These are phyloP conservation scores for Arabidopsis lyrata DNA, from an alignment of 441 rosid species.

Conservation along the genomic window DNA sequence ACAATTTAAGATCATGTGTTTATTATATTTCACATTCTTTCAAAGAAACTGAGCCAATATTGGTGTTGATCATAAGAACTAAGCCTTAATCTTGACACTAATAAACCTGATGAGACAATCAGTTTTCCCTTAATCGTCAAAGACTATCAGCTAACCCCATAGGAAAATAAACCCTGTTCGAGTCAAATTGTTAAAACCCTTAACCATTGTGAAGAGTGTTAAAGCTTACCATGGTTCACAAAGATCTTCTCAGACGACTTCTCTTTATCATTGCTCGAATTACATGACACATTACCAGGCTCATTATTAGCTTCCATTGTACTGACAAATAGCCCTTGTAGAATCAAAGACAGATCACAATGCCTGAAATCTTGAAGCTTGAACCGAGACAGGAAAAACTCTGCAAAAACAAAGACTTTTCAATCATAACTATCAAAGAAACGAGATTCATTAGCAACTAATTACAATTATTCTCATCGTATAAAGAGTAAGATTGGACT, in stretches of 20 bases:
- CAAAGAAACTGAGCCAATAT: constrained; percentile 5
- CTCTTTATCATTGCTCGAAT: constrained; percentile 24
- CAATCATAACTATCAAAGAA: not conserved
- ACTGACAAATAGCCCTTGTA: not conserved
- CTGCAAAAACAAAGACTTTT: not conserved
- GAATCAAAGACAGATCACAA: constrained; percentile 13
- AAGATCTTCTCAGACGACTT: constrained; percentile 31
- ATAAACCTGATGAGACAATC: not conserved
- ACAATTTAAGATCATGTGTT: constrained; percentile 1
- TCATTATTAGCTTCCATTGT: constrained; percentile 40
- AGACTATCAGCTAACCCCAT: constrained; percentile 1
- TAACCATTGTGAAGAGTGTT: not conserved
- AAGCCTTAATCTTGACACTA: constrained; percentile 8
- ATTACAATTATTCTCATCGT: not conserved
- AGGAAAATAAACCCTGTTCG: not conserved
- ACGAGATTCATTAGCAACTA: not conserved
- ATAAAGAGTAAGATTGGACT: not conserved
- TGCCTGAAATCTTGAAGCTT: constrained; percentile 3
- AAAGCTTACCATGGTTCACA: constrained; percentile 43
- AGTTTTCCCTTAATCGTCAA: not conserved
- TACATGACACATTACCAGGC: constrained; percentile 29
- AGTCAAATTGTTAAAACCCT: not conserved
- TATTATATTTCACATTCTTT: not conserved
- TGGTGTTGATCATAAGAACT: not conserved
- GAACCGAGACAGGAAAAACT: constrained; percentile 1